These are phyloP conservation scores for Xylariaceae sp. DNA, from an alignment of 2,329 filamentous ascomycete species.

Conservation along the genomic window DNA sequence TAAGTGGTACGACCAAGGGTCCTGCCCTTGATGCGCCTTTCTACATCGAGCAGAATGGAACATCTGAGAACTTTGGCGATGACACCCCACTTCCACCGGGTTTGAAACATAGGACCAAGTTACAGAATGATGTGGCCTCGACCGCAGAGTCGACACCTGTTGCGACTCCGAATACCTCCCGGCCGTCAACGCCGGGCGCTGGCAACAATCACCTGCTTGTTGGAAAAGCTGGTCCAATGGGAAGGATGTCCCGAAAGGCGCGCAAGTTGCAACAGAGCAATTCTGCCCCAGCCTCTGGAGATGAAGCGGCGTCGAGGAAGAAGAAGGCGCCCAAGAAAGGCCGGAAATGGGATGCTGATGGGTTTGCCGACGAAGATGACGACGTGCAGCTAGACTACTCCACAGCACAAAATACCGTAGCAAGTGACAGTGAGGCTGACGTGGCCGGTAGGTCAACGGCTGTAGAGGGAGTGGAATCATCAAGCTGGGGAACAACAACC, in stretches of 20 bases:
- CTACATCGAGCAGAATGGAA: constrained; percentile 28
- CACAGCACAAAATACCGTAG: constrained; percentile 45
- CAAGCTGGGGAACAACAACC: constrained; percentile 80
- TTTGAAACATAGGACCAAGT: constrained; percentile 36
- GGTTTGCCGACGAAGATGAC: constrained; percentile 78
- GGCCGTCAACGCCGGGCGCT: constrained; percentile 66
- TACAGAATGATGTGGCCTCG: constrained; percentile 33
- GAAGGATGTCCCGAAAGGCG: constrained; percentile 75
- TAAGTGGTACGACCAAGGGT: constrained; percentile 33
- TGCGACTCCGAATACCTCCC: constrained; percentile 69
- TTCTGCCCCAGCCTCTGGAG: constrained; percentile 68
- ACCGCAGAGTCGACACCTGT: constrained; percentile 68
- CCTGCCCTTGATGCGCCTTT: constrained; percentile 21
- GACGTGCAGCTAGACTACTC: constrained; percentile 86
- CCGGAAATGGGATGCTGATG: constrained; percentile 88
- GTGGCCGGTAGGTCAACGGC: constrained; percentile 48
- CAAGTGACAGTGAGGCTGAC: constrained; percentile 50
- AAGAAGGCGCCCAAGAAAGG: constrained; percentile 74
- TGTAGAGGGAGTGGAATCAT: constrained; percentile 70
- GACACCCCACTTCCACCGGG: constrained; percentile 36
- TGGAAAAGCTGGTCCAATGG: constrained; percentile 68
- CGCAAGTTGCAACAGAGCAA: constrained; percentile 65
- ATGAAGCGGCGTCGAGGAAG: constrained; percentile 64
- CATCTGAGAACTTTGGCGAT: constrained; percentile 33
- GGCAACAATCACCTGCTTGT: constrained; percentile 61